These are phyloP conservation scores for Tetrastigma voinierianum DNA, from an alignment of 164 flowering plant genomes.

Conservation along the genomic window DNA sequence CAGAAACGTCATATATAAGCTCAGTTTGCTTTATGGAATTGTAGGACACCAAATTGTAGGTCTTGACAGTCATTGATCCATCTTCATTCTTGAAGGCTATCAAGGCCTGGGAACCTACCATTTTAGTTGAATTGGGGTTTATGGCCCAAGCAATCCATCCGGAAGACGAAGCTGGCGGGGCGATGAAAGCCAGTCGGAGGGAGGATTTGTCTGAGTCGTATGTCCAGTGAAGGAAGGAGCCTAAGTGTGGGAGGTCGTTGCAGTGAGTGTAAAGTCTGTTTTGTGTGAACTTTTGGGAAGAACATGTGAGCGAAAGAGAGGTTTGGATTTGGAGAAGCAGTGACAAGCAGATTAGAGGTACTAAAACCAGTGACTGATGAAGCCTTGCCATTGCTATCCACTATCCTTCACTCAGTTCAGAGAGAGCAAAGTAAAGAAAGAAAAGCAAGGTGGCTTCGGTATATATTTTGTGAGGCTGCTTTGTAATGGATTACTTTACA, in stretches of 20 bases:
- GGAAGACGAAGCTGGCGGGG: conserved; percentile 28
- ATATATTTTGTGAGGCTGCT: no score
- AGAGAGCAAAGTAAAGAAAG: no score
- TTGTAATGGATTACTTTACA: no score
- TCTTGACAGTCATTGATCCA: conserved; percentile 19
- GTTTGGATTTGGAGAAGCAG: no score
- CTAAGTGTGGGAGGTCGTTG: conserved; percentile 42
- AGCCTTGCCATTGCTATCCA: no score
- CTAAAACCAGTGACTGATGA: no score
- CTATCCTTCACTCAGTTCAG: no score
- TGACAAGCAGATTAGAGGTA: no score
- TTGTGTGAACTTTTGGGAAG: no score
- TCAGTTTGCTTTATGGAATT: conserved; percentile 8
- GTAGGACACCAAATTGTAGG: conserved; percentile 33
- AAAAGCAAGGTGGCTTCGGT: no score
- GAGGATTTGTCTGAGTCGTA: conserved; percentile 31
- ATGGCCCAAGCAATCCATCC: conserved; percentile 71
- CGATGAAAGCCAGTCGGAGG: conserved; percentile 45
- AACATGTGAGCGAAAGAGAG: no score
- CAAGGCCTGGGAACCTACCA: conserved; percentile 54
- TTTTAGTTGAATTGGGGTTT: conserved; percentile 43
- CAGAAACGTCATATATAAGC: conserved; percentile 25
- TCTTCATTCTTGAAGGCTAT: conserved; percentile 27
- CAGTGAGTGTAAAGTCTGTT: conserved; percentile 24
- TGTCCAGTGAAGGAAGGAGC: conserved; percentile 51